Conservation (phyloP, 768 basidiomycete genomes). For the Xanthoconium stramineum region DNA sequence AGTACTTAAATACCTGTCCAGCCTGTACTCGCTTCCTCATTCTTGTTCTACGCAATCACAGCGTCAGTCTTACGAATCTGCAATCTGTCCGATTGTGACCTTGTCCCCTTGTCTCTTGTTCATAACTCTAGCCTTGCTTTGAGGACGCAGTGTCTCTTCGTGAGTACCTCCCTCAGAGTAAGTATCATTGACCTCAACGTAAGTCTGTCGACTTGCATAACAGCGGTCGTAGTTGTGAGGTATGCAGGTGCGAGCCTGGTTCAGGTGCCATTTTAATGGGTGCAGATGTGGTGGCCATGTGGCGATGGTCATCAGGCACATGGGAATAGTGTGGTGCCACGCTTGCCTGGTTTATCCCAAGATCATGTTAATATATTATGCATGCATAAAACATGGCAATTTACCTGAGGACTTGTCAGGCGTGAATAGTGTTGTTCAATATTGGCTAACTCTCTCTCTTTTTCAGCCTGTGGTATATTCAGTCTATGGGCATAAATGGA, state of each 20-base stretch:
- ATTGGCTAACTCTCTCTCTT: neutral
- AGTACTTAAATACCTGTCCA: too few relatives aligned
- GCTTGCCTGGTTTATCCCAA: neutral
- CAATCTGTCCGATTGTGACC: too few relatives aligned
- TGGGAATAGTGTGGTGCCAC: neutral
- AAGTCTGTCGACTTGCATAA: too few relatives aligned
- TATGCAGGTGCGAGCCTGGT: neutral
- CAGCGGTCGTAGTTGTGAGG: neutral
- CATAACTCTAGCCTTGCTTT: too few relatives aligned
- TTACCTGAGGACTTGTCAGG: neutral
- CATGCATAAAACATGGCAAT: too few relatives aligned
- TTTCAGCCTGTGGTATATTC: neutral
- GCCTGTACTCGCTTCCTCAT: too few relatives aligned
- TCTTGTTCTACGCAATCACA: too few relatives aligned
- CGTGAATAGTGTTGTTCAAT: neutral
- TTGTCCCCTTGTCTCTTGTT: too few relatives aligned
- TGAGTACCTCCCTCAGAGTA: too few relatives aligned
- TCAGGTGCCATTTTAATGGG: neutral
- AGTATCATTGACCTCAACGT: too few relatives aligned
- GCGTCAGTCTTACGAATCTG: too few relatives aligned
- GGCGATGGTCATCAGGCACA: neutral
- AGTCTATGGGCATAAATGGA: neutral
- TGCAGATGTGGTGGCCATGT: neutral
- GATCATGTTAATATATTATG: neutral
- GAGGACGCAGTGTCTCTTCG: too few relatives aligned